These are phyloP conservation scores for Glebionis coronaria DNA, from an alignment of 129 eudicot genomes.

Conservation along the genomic window DNA sequence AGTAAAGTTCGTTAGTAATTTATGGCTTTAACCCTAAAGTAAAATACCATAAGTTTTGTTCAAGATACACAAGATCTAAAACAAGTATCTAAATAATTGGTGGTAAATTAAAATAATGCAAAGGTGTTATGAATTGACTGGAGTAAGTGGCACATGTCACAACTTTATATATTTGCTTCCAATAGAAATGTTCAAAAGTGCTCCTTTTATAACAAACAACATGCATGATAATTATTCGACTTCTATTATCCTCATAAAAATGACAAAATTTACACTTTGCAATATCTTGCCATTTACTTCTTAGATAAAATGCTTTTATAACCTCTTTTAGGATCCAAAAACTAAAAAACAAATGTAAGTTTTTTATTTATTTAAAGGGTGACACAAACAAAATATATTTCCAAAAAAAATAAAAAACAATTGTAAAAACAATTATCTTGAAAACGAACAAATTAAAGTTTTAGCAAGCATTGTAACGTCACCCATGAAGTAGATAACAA, in stretches of 20 bases:
- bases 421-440: no score
- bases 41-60: neutral
- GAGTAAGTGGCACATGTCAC: conserved; percentile 31
- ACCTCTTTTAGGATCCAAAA: neutral
- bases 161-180: conserved; percentile 26
- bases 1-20: no score
- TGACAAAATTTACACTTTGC: neutral
- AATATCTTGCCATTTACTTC: neutral
- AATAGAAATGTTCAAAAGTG: conserved; percentile 29
- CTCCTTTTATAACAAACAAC: conserved; percentile 7
- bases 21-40: no score
- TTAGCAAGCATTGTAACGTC: no score
- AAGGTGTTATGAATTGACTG: neutral
- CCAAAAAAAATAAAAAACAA: no score
- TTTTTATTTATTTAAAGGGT: neutral
- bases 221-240: conserved; percentile 14
- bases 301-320: neutral
- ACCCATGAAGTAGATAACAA: no score
- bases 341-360: neutral
- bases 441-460: no score
- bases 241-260: no score
- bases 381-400: no score
- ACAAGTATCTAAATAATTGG: neutral
- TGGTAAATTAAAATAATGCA: neutral
- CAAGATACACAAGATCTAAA: neutral